These are phyloP conservation scores for Xerocomus nothofagi DNA, from an alignment of 1,284 basidiomycete species.

Conservation along the genomic window DNA sequence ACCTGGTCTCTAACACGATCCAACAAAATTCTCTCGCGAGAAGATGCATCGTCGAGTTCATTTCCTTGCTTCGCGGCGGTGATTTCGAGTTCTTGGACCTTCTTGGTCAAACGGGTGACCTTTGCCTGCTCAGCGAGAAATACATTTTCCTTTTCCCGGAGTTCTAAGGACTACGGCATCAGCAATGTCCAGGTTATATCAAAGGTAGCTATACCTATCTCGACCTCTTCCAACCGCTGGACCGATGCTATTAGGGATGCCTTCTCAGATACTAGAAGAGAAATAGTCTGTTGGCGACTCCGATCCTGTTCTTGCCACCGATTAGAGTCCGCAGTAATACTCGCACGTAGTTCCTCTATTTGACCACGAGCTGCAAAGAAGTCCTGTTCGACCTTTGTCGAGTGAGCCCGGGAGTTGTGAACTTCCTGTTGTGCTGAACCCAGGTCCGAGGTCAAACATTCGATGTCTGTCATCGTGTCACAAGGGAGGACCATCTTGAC, in stretches of 20 bases:
- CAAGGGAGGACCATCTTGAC: background rate
- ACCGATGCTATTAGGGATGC: slow-evolving; percentile 54
- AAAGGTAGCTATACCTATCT: slow-evolving; percentile 44
- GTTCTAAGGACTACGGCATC: slow-evolving; percentile 38
- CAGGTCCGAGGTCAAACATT: slow-evolving; percentile 21
- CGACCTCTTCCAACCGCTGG: slow-evolving; percentile 49
- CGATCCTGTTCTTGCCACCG: slow-evolving; percentile 38
- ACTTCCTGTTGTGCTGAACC: slow-evolving; percentile 13
- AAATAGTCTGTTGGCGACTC: slow-evolving; percentile 65
- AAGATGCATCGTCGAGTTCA: slow-evolving; percentile 37
- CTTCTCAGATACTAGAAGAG: slow-evolving; percentile 70
- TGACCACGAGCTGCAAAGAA: slow-evolving; percentile 19
- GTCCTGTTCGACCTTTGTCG: slow-evolving; percentile 24
- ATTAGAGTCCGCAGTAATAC: slow-evolving; percentile 11
- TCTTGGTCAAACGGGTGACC: slow-evolving; percentile 41
- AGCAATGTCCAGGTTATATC: background rate
- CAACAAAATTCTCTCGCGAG: slow-evolving; percentile 52
- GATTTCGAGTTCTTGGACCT: slow-evolving; percentile 43
- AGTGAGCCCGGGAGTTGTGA: slow-evolving; percentile 8
- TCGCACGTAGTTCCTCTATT: slow-evolving; percentile 20
- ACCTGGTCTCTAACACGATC: slow-evolving; percentile 68
- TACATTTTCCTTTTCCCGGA: slow-evolving; percentile 44
- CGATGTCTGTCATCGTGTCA: slow-evolving; percentile 21
- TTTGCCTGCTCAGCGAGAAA: slow-evolving; percentile 47
- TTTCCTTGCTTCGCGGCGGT: slow-evolving; percentile 41